Evolutionary conservation across 192 early-diverging fungal genomes (phyloP).

Genomic region (Backusella macrospora): DNA sequence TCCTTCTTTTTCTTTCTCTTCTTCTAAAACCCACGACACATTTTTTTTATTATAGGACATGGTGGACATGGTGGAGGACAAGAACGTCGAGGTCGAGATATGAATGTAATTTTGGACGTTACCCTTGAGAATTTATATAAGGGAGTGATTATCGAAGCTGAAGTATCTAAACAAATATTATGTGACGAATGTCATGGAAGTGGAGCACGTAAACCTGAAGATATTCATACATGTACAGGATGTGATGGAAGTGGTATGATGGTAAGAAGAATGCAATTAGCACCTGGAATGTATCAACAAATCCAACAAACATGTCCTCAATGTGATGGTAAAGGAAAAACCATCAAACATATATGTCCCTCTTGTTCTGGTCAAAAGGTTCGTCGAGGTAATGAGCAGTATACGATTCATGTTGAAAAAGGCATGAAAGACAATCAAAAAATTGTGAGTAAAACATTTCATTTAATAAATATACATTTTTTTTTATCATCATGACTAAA

Average conservation of each 20-base stretch:
- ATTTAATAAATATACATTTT: background rate
- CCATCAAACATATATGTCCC: background rate
- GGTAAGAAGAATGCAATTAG: slow-evolving; percentile 84
- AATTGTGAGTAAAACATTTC: slow-evolving; percentile 46
- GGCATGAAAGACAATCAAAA: slow-evolving; percentile 81
- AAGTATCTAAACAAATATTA: slow-evolving; percentile 71
- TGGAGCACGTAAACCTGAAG: slow-evolving; percentile 83
- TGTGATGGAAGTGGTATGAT: slow-evolving; percentile 84
- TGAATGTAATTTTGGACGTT: slow-evolving; percentile 78
- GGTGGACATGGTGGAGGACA: slow-evolving; percentile 53
- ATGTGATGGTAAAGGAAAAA: slow-evolving; percentile 80
- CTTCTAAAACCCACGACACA: background rate
- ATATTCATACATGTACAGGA: slow-evolving; percentile 78
- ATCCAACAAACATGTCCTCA: slow-evolving; percentile 91
- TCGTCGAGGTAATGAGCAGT: slow-evolving; percentile 75
- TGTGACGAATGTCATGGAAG: slow-evolving; percentile 93
- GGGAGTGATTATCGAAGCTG: slow-evolving; percentile 81
- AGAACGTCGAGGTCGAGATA: slow-evolving; percentile 85
- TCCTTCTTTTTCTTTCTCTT: slow-evolving; percentile 22
- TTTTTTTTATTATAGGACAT: slow-evolving; percentile 14
- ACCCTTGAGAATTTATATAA: slow-evolving; percentile 90
- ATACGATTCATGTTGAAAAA: slow-evolving; percentile 79
- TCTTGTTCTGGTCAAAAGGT: slow-evolving; percentile 62
- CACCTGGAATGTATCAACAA: slow-evolving; percentile 93
- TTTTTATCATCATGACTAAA: background rate